These are phyloP conservation scores for Cladorrhinum samala DNA, from an alignment of 495 filamentous ascomycete species.

Conservation along the genomic window DNA sequence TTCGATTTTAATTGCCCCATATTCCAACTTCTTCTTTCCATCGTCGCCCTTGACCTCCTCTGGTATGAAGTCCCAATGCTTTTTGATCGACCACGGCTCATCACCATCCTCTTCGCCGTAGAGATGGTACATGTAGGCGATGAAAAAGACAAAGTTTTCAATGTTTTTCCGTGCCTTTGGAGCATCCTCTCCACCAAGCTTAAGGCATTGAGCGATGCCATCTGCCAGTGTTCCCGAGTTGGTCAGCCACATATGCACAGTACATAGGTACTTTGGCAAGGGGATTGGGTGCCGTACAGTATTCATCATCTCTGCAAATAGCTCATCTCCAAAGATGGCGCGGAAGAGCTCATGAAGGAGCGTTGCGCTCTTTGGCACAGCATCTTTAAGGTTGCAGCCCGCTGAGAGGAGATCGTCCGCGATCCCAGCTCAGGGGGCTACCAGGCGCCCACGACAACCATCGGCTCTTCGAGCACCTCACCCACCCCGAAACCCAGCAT, in stretches of 20 bases:
- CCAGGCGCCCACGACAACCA: neutral
- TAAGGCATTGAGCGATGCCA: neutral
- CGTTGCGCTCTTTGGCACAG: conserved; percentile 4
- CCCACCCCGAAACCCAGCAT: neutral
- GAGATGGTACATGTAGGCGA: conserved; percentile 11
- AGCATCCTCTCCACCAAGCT: neutral
- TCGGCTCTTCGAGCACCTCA: conserved; percentile 1
- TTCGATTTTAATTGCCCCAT: too few relatives aligned
- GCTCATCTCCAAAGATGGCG: neutral
- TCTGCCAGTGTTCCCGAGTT: neutral
- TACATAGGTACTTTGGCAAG: too few relatives aligned
- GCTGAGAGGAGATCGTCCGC: neutral
- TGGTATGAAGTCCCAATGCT: neutral
- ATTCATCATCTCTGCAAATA: too few relatives aligned
- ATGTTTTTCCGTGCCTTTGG: neutral
- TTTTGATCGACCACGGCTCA: neutral
- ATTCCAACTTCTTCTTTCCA: too few relatives aligned
- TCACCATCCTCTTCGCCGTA: neutral
- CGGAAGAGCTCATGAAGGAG: conserved; percentile 7
- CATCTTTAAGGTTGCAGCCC: neutral
- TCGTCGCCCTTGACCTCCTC: too few relatives aligned
- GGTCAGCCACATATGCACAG: too few relatives aligned
- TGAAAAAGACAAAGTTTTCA: conserved; percentile 11
- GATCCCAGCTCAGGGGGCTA: conserved; percentile 7
- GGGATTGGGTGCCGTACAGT: too few relatives aligned